phyloP scores from a whole-genome alignment of 352 stramenopile species.

The Phytopythium boreale region DNA sequence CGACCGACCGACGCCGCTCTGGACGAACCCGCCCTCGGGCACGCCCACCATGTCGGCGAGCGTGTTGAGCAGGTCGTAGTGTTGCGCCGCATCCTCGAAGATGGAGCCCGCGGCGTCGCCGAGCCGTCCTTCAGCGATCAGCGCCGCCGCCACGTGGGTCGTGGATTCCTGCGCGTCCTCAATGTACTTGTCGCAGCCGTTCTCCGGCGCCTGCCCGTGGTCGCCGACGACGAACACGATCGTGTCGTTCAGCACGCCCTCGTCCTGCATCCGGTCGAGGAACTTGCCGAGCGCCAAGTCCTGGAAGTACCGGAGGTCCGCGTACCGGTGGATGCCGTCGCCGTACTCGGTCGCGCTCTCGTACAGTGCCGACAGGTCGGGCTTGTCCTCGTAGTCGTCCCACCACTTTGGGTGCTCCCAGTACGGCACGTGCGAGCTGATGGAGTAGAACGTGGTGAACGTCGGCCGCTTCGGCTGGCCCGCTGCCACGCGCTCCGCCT shows the following conservation, averaged over 20 bases:
- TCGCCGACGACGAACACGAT: conserved; percentile 55
- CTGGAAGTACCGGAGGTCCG: conserved; percentile 49
- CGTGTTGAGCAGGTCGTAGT: conserved; percentile 43
- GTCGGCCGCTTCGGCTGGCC: conserved; percentile 33
- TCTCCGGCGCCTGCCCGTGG: conserved; percentile 43
- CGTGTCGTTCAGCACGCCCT: conserved; percentile 46
- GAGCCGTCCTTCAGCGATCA: conserved; percentile 33
- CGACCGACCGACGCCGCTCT: conserved; percentile 32
- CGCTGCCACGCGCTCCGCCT: conserved; percentile 17
- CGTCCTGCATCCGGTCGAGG: conserved; percentile 38
- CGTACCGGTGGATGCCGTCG: conserved; percentile 29
- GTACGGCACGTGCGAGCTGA: conserved; percentile 51
- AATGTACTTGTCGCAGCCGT: conserved; percentile 15
- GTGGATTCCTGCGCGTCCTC: conserved; percentile 30
- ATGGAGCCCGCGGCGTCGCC: conserved; percentile 20
- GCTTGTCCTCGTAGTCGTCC: conserved; percentile 15
- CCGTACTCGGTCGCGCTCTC: conserved; percentile 17
- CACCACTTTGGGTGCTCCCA: conserved; percentile 37
- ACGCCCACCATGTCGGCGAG: conserved; percentile 38
- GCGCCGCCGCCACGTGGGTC: conserved; percentile 24
- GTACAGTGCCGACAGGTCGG: conserved; percentile 36
- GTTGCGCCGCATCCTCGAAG: conserved; percentile 27
- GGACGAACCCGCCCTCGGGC: conserved; percentile 26
- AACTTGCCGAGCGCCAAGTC: conserved; percentile 48
- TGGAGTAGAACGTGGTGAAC: conserved; percentile 58